Conservation (phyloP, 306 rosid species). For the Prunus mongolica region DNA sequence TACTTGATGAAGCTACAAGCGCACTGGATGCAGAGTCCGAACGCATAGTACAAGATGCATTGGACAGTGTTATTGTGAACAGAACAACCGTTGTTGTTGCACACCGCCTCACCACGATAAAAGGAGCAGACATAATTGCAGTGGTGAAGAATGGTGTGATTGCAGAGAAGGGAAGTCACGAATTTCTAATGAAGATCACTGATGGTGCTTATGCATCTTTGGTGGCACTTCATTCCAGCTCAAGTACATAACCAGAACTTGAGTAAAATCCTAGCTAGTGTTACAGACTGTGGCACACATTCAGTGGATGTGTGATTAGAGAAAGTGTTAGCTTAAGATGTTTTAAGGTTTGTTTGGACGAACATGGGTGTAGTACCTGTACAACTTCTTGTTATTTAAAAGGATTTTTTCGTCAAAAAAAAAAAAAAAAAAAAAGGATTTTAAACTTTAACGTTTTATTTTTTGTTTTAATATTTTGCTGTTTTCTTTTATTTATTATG, state of each 20-base stretch:
- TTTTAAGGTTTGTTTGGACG: neutral
- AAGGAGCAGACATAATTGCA: conserved; percentile 66
- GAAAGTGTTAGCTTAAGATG: neutral
- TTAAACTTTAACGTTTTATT: no score
- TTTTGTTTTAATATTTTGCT: no score
- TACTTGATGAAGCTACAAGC: conserved; percentile 92
- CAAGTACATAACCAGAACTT: neutral
- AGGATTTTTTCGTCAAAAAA: no score
- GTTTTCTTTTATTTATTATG: no score
- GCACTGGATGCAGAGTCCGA: conserved; percentile 91
- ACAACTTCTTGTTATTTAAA: no score
- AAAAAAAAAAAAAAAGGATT: no score
- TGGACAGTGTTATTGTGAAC: conserved; percentile 69
- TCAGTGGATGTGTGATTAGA: neutral
- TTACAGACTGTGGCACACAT: neutral
- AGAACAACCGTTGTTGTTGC: conserved; percentile 88
- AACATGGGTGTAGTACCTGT: no score
- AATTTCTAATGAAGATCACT: conserved; percentile 52
- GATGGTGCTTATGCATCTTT: conserved; percentile 75
- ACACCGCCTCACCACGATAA: conserved; percentile 74
- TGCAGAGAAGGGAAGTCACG: conserved; percentile 82
- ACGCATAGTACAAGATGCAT: conserved; percentile 72
- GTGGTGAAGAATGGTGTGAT: conserved; percentile 69
- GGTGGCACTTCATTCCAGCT: conserved; percentile 61
- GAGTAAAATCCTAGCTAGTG: neutral